Base-by-base conservation (phyloP, 2,329 filamentous ascomycete genomes). In the Neocatenulostroma microsporum region DNA sequence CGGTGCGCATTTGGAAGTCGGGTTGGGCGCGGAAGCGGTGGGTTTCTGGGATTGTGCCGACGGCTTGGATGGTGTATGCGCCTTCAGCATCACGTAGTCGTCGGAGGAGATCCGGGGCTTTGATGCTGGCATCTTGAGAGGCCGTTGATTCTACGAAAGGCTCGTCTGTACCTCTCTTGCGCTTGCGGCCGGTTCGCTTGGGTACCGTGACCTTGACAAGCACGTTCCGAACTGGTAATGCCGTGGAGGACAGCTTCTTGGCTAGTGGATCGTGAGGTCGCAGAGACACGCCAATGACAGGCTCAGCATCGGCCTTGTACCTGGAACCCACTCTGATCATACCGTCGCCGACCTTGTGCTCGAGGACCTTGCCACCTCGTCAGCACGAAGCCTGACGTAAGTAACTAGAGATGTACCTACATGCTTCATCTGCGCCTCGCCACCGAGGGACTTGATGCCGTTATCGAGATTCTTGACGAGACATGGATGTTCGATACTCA, bases 131-230 rank as follows among this genome's bases (percentile, higher is more conserved):
- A 4, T 8, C 9, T 27, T 40, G 30, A 5, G 36, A 21, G n/a
- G 34, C 19, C 7, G 35, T 13, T 21, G 35, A 26, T 14, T 42
- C 38, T 10, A 40, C 26, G 36, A 53, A 61, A 0, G 81, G 78
- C 4, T 70, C 80, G 37, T 79, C 58, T 4, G 77, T 78, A n/a
- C 85, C 87, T 49, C 80, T 72, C 64, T 88, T 94, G 40, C 88
- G 76, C 62, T 84, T 94, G 42, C 86, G 76, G 3, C 88, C 88
- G 2, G 87, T 95, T 38, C 85, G 72, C 59, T 80, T 91, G 0
- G 91, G 89, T 1, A 96, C 77, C 0, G 82, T 87, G 37, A 98
- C 72, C 57, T 87, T 88, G 36, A 98, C 69, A 14, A 96, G 71
- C 14, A 96, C 66, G 54, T 95, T 94, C 55, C 87, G 84, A 8